phyloP scores from a whole-genome alignment of 768 basidiomycete genomes.

The Rhodosporidiobolus odoratus region DNA sequence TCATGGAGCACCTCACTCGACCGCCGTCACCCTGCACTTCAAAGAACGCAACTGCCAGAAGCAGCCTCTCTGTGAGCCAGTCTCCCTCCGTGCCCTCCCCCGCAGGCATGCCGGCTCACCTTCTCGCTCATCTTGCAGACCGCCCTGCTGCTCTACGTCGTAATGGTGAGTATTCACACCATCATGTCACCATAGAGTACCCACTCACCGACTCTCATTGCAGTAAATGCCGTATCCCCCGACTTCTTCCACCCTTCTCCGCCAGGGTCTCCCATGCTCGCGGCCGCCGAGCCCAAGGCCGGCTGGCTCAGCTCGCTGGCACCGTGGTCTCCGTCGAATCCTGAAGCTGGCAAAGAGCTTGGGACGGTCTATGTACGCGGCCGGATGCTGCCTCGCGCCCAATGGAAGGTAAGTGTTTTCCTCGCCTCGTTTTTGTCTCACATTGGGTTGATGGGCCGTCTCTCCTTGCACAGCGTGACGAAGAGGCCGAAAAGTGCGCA shows the following conservation, averaged over 20 bases:
- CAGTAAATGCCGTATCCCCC: slow-evolving; percentile 4
- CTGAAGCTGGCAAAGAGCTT: slow-evolving; percentile 11
- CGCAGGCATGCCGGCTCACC: background rate
- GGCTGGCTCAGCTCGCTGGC: slow-evolving; percentile 21
- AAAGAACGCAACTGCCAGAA: slow-evolving; percentile 7
- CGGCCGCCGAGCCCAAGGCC: slow-evolving; percentile 14
- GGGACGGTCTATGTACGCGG: slow-evolving; percentile 10
- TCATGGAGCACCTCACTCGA: background rate
- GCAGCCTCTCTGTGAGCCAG: slow-evolving; percentile 24
- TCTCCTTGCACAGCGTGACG: slow-evolving; percentile 21
- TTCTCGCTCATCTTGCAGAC: slow-evolving; percentile 7
- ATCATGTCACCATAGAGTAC: background rate
- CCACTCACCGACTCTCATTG: background rate
- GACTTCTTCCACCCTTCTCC: slow-evolving; percentile 6
- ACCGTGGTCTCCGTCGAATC: slow-evolving; percentile 11
- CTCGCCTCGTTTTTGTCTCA: background rate
- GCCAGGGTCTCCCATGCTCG: slow-evolving; percentile 24
- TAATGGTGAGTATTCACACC: background rate
- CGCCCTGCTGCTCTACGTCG: slow-evolving; percentile 27
- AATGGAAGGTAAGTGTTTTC: slow-evolving; percentile 27
- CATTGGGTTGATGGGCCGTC: background rate
- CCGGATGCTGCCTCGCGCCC: slow-evolving; percentile 17
- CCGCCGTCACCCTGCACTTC: slow-evolving; percentile 27
- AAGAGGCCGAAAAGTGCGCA: slow-evolving; percentile 15
- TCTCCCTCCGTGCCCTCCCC: background rate